These are phyloP conservation scores for Metarhizium album DNA, from an alignment of 2,329 filamentous ascomycete genomes.

Conservation along the genomic window DNA sequence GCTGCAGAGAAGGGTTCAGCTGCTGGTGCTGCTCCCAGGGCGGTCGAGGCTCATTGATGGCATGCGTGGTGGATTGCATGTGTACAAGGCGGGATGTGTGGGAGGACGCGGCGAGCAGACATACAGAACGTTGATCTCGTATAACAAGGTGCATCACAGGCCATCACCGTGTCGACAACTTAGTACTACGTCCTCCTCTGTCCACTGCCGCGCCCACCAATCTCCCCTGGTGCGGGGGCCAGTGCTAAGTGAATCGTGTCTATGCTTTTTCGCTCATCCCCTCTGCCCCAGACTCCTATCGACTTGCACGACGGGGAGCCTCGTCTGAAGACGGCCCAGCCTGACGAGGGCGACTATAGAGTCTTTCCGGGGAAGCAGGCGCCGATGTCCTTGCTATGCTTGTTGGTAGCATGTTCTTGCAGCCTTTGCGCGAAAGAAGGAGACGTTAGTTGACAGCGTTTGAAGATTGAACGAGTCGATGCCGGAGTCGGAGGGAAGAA, in stretches of 20 bases:
- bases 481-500: background rate
- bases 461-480: background rate
- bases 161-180: background rate
- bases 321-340: background rate
- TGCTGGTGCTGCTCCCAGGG: slow-evolving; percentile 12
- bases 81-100: too few species aligned
- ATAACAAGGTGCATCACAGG: background rate
- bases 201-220: too few species aligned
- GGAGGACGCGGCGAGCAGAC: background rate
- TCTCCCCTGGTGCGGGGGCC: slow-evolving; percentile 3
- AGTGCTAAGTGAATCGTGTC: slow-evolving; percentile 3
- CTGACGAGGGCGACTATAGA: background rate
- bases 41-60: slow-evolving; percentile 18
- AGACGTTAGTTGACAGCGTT: background rate
- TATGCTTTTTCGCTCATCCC: background rate
- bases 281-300: background rate
- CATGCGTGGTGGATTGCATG: background rate
- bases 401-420: slow-evolving; percentile 61
- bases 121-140: background rate
- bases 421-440: slow-evolving; percentile 33
- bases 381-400: slow-evolving; percentile 60
- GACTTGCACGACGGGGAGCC: background rate
- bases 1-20: slow-evolving; percentile 15
- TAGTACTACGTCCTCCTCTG: background rate
- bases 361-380: slow-evolving; percentile 57